Percentiles rank a stretch among this genome's conserved stretches.
Evolutionary conservation across 257 asterid genomes (phyloP).

Genomic region (Ilex asprella): DNA sequence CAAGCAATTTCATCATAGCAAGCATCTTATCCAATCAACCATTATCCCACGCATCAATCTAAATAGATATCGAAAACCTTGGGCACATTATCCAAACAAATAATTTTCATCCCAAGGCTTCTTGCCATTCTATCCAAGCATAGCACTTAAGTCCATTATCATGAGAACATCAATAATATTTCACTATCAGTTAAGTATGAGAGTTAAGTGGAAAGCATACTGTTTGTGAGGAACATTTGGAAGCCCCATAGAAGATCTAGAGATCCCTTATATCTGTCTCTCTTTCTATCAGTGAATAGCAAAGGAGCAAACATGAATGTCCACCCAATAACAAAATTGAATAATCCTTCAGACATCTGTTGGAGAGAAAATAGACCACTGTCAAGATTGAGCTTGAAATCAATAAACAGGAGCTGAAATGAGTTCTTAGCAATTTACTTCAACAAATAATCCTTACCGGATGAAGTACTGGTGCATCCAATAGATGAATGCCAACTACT

Average conservation of each 20-base stretch:
- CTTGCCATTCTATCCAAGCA: too few relatives aligned
- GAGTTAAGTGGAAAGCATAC: conserved; percentile 35
- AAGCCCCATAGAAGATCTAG: conserved; percentile 75
- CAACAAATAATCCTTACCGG: conserved; percentile 41
- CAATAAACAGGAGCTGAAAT: conserved; percentile 3
- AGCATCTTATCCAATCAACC: too few relatives aligned
- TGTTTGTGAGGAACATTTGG: conserved; percentile 93
- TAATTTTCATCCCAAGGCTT: too few relatives aligned
- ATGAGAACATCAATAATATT: background rate
- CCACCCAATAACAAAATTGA: conserved; percentile 95
- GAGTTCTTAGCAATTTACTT: background rate
- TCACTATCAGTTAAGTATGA: background rate
- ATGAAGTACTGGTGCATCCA: conserved; percentile 78
- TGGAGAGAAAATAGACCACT: conserved; percentile 10
- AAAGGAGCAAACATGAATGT: conserved; percentile 85
- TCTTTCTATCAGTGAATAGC: conserved; percentile 72
- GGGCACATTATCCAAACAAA: too few relatives aligned
- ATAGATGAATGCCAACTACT: conserved; percentile 82
- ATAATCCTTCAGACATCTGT: conserved; percentile 92
- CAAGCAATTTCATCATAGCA: too few relatives aligned
- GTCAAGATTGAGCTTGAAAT: conserved; percentile 8
- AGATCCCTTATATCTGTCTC: conserved; percentile 69
- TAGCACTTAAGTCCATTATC: too few relatives aligned
- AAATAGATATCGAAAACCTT: too few relatives aligned
- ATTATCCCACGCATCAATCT: too few relatives aligned